These are phyloP conservation scores for Stenogyne calaminthoides DNA, from an alignment of 305 asterid species.

Conservation along the genomic window DNA sequence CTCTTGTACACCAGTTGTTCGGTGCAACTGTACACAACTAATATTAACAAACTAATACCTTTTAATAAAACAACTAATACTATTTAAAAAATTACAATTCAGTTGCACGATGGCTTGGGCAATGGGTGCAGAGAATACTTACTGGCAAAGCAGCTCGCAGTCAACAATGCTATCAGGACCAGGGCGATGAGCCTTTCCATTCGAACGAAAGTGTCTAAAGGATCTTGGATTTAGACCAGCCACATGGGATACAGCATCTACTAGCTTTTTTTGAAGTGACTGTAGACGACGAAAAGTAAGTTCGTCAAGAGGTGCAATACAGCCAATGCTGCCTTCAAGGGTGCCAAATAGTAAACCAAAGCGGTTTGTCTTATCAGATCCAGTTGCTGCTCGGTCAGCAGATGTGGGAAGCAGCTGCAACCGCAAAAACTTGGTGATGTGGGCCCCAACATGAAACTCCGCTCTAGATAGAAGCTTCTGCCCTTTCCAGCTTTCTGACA, in stretches of 20 bases:
- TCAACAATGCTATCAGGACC: slow-evolving; percentile 97
- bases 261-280: slow-evolving; percentile 92
- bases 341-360: slow-evolving; percentile 89
- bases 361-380: slow-evolving; percentile 90
- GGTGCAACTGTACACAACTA: too few species aligned
- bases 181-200: slow-evolving; percentile 97
- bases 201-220: slow-evolving; percentile 75
- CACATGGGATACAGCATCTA: slow-evolving; percentile 78
- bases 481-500: slow-evolving; percentile 97
- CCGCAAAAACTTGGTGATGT: slow-evolving; percentile 84
- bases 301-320: slow-evolving; percentile 93
- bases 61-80: too few species aligned
- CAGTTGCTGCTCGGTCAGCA: slow-evolving; percentile 62
- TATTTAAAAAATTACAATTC: too few species aligned
- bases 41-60: too few species aligned
- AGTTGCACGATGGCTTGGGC: too few species aligned
- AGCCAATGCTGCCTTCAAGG: slow-evolving; percentile 93
- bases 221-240: slow-evolving; percentile 95
- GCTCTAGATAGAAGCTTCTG: slow-evolving; percentile 95
- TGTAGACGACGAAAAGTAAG: slow-evolving; percentile 94
- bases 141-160: slow-evolving; percentile 88
- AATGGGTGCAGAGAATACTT: slow-evolving; percentile 36
- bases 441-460: slow-evolving; percentile 93
- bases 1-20: too few species aligned
- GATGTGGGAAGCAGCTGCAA: slow-evolving; percentile 83